phyloP scores from a whole-genome alignment of 169 alveolate species.

The Miamiensis avidus region DNA sequence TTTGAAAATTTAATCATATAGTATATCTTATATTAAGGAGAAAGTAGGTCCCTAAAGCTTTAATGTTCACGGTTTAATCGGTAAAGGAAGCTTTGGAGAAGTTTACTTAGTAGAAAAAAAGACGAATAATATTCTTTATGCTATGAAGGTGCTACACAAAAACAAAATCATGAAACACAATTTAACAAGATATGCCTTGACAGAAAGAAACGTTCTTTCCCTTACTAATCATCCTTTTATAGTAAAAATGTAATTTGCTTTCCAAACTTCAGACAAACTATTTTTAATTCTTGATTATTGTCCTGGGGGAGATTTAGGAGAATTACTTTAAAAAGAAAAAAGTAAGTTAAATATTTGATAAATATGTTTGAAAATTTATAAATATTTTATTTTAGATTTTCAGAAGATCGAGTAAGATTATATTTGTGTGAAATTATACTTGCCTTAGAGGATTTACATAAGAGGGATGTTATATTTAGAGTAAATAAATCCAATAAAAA shows the following conservation, averaged over 20 bases:
- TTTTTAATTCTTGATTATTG: slow-evolving; percentile 82
- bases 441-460: slow-evolving; percentile 84
- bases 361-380: slow-evolving; percentile 14
- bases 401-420: slow-evolving; percentile 68
- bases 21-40: too few species aligned
- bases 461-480: slow-evolving; percentile 83
- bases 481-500: neutral
- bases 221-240: slow-evolving; percentile 87
- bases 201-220: slow-evolving; percentile 88
- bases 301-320: slow-evolving; percentile 85
- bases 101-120: slow-evolving; percentile 80
- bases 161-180: slow-evolving; percentile 75
- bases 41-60: slow-evolving; percentile 54
- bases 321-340: slow-evolving; percentile 64
- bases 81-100: slow-evolving; percentile 87
- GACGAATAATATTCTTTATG: slow-evolving; percentile 62
- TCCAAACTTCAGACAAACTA: slow-evolving; percentile 77
- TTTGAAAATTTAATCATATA: slow-evolving; percentile 15
- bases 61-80: slow-evolving; percentile 60
- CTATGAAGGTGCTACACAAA: slow-evolving; percentile 84
- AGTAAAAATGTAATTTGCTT: slow-evolving; percentile 84
- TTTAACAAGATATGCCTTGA: slow-evolving; percentile 82
- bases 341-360: slow-evolving; percentile 67
- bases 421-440: slow-evolving; percentile 72
- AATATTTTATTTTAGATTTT: slow-evolving; percentile 30